Conservation (phyloP, 495 filamentous ascomycete species). For the Neurospora cerealis region DNA sequence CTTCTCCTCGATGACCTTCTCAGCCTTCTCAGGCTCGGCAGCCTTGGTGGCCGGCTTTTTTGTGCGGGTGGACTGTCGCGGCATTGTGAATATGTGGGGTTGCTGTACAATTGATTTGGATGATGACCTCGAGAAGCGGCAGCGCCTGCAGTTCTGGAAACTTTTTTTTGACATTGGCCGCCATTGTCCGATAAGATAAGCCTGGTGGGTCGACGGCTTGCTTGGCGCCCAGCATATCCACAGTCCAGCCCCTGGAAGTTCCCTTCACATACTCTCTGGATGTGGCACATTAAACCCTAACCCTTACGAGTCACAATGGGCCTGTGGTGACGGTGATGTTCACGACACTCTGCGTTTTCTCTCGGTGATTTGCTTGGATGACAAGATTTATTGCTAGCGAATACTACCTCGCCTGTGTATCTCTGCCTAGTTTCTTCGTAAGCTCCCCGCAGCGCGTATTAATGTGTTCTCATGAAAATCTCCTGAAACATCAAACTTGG, state of each 20-base stretch:
- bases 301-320: background rate
- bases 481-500: background rate
- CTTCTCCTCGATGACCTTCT: conserved; percentile 40
- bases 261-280: background rate
- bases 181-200: conserved; percentile 24
- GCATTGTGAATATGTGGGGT: background rate
- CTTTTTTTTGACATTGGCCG: conserved; percentile 17
- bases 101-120: conserved; percentile 6
- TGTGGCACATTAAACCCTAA: background rate
- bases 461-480: background rate
- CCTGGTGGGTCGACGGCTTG: background rate
- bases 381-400: background rate
- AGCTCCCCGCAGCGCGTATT: background rate
- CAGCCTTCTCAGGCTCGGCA: conserved; percentile 2
- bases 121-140: background rate
- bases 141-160: conserved; percentile 8
- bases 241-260: background rate
- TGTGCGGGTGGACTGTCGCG: conserved; percentile 7
- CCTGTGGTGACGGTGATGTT: background rate
- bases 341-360: background rate
- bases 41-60: conserved; percentile 19
- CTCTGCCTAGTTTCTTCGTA: background rate
- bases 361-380: background rate
- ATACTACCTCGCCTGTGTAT: background rate
- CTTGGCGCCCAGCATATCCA: background rate